Conservation (phyloP, 2,329 filamentous ascomycete species). For the Thermochaetoides dissita region DNA sequence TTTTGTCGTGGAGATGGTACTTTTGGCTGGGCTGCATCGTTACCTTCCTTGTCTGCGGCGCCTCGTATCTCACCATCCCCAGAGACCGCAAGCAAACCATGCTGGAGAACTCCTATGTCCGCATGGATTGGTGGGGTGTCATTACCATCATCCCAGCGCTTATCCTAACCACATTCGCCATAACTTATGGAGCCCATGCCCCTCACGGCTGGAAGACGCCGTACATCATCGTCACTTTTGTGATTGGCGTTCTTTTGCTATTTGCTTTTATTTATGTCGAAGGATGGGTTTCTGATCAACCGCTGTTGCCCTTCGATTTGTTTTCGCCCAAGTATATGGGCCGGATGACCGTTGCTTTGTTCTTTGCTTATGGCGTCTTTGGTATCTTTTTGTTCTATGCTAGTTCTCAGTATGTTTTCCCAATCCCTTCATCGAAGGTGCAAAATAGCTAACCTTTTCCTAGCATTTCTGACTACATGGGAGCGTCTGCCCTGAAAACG, state of each 20-base stretch:
- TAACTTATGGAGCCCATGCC: slow-evolving; percentile 60
- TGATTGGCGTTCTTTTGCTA: slow-evolving; percentile 48
- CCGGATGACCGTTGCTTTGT: slow-evolving; percentile 43
- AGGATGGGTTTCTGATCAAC: slow-evolving; percentile 52
- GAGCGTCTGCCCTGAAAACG: slow-evolving; percentile 44
- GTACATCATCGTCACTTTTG: slow-evolving; percentile 53
- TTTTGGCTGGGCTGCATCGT: slow-evolving; percentile 48
- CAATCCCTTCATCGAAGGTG: slow-evolving; percentile 9
- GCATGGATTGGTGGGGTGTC: slow-evolving; percentile 58
- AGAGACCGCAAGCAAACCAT: slow-evolving; percentile 17
- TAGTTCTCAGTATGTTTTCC: slow-evolving; percentile 46
- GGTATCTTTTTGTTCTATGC: slow-evolving; percentile 58
- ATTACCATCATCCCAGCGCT: slow-evolving; percentile 49
- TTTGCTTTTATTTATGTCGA: slow-evolving; percentile 53
- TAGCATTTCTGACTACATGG: slow-evolving; percentile 44
- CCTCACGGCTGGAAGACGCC: slow-evolving; percentile 57
- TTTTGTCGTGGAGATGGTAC: slow-evolving; percentile 51
- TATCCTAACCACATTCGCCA: slow-evolving; percentile 57
- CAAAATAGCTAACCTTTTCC: background rate
- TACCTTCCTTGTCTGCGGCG: slow-evolving; percentile 31
- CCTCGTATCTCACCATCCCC: slow-evolving; percentile 28
- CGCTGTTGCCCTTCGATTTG: slow-evolving; percentile 55
- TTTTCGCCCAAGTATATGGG: slow-evolving; percentile 59
- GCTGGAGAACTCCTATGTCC: slow-evolving; percentile 13
- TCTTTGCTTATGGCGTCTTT: slow-evolving; percentile 54